These are phyloP conservation scores for Pezicula neosporulosa DNA, from an alignment of 2,329 filamentous ascomycete genomes.

Conservation along the genomic window DNA sequence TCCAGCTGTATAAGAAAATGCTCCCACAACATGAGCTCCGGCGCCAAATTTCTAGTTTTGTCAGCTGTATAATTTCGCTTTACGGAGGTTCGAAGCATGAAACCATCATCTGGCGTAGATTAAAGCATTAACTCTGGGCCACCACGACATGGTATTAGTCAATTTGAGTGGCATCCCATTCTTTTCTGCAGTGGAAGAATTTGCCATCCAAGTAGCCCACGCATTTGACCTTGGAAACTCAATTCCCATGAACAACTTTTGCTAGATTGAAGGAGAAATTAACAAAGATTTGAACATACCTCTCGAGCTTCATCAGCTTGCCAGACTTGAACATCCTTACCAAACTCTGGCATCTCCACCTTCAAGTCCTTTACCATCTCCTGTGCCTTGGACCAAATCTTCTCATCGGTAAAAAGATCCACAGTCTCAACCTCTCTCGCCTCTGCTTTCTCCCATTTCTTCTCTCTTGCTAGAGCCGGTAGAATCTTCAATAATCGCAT, in stretches of 20 bases:
- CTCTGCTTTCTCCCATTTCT: conserved; percentile 20
- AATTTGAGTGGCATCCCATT: too few species aligned
- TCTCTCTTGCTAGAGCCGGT: conserved; percentile 32
- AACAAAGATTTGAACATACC: background rate
- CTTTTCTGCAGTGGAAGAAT: too few species aligned
- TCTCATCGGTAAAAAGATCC: conserved; percentile 28
- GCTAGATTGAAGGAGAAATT: too few species aligned
- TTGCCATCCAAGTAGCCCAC: too few species aligned
- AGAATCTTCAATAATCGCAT: conserved; percentile 28
- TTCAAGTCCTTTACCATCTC: conserved; percentile 30
- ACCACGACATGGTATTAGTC: too few species aligned
- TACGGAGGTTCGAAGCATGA: too few species aligned
- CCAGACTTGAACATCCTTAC: background rate
- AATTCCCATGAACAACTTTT: too few species aligned
- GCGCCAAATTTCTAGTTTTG: conserved; percentile 30
- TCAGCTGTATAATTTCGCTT: background rate
- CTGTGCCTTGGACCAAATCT: conserved; percentile 10
- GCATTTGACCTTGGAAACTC: too few species aligned
- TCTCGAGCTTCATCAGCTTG: conserved; percentile 1
- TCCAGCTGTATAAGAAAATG: conserved; percentile 41
- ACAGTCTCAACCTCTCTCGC: conserved; percentile 38
- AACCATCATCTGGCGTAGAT: background rate
- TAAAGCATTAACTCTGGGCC: background rate
- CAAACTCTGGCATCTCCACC: conserved; percentile 35
- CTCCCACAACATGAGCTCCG: conserved; percentile 35